Evolutionary conservation across 441 rosid genomes (phyloP).

Genomic region (Gossypium schwendimanii): DNA sequence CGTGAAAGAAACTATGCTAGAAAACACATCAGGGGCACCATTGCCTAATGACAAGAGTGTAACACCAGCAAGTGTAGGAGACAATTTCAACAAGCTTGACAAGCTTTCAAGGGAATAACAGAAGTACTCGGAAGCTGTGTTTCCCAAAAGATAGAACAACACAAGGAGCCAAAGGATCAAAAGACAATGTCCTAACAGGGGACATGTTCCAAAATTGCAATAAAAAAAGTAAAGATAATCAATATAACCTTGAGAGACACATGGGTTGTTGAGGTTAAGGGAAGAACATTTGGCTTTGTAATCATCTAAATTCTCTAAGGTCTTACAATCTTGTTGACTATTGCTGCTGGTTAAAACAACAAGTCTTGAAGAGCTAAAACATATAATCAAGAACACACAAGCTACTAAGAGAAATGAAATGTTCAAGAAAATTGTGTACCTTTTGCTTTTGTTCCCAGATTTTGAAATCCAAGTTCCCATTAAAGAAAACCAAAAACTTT

Average conservation of each 20-base stretch:
- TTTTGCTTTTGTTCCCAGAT: conserved; percentile 16
- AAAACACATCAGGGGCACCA: conserved; percentile 79
- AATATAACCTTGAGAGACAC: conserved; percentile 60
- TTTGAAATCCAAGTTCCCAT: conserved; percentile 27
- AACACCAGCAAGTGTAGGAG: conserved; percentile 76
- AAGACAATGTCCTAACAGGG: conserved; percentile 44
- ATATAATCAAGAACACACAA: conserved; percentile 20
- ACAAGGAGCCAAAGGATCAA: conserved; percentile 63
- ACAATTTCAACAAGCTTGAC: conserved; percentile 51
- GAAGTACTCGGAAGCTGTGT: conserved; percentile 83
- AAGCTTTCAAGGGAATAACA: conserved; percentile 68
- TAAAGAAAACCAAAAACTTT: conserved; percentile 7
- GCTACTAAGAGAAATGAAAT: conserved; percentile 34
- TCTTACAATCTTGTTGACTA: conserved; percentile 23
- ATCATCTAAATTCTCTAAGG: conserved; percentile 27
- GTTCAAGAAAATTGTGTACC: conserved; percentile 33
- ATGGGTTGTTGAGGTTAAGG: conserved; percentile 39
- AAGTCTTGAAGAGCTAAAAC: conserved; percentile 18
- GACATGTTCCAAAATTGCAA: conserved; percentile 48
- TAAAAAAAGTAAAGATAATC: conserved; percentile 56
- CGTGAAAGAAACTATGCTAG: conserved; percentile 63
- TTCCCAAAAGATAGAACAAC: conserved; percentile 66
- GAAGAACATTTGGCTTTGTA: conserved; percentile 39
- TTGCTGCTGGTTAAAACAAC: conserved; percentile 12
- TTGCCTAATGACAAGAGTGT: conserved; percentile 83